phyloP scores from a whole-genome alignment of 2,329 filamentous ascomycete genomes.

The Coleophoma cylindrospora region DNA sequence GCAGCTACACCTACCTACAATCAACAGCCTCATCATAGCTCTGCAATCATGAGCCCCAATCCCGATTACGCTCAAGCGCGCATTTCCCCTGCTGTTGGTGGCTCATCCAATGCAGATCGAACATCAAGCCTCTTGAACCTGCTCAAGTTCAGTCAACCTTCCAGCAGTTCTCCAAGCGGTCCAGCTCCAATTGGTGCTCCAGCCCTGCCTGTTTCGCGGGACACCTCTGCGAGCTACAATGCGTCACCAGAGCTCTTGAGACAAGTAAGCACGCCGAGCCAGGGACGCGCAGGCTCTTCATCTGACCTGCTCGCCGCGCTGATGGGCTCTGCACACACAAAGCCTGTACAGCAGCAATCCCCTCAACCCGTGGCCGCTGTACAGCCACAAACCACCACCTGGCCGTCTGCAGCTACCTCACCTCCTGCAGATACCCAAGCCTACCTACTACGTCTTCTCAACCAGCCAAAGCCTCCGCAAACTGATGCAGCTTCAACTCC shows the following conservation, averaged over 20 bases:
- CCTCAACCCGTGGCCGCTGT: constrained; percentile 18
- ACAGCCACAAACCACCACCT: constrained; percentile 14
- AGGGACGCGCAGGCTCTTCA: constrained; percentile 11
- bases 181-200: constrained; percentile 23
- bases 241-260: constrained; percentile 12
- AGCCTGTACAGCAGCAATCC: constrained; percentile 16
- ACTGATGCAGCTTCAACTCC: constrained; percentile 31
- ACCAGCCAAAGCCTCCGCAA: constrained; percentile 66
- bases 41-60: constrained; percentile 54
- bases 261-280: constrained; percentile 11
- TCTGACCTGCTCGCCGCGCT: constrained; percentile 26
- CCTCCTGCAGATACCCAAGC: constrained; percentile 71
- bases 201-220: constrained; percentile 19
- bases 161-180: constrained; percentile 21
- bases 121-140: constrained; percentile 58
- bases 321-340: constrained; percentile 19
- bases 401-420: constrained; percentile 40
- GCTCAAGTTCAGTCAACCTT: constrained; percentile 55
- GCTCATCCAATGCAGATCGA: constrained; percentile 36
- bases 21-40: constrained; percentile 49
- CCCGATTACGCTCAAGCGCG: constrained; percentile 33
- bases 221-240: constrained; percentile 17
- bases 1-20: constrained; percentile 49
- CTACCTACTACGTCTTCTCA: constrained; percentile 80
- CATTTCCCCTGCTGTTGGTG: constrained; percentile 26